These are phyloP conservation scores for Ensete glaucum DNA, from an alignment of 176 grass and related monocot species.

Conservation along the genomic window DNA sequence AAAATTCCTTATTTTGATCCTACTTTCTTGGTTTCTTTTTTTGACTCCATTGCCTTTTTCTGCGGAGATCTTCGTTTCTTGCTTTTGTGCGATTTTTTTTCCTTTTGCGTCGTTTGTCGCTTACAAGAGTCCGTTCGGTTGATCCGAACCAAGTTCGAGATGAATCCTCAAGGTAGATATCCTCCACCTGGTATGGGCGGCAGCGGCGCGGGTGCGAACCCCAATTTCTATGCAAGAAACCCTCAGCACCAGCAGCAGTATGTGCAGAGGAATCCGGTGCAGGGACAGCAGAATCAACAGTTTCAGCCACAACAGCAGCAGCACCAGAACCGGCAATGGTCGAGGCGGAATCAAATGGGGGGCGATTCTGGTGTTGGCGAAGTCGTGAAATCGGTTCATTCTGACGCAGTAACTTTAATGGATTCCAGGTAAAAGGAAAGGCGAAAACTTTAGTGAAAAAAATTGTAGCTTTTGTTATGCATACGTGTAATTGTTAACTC, in stretches of 20 bases:
- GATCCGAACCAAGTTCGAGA: background rate
- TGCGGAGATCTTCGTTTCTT: no score
- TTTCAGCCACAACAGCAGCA: constrained; percentile 29
- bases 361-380: constrained; percentile 25
- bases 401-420: constrained; percentile 12
- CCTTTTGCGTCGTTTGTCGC: no score
- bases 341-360: constrained; percentile 50
- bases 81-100: no score
- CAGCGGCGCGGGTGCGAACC: constrained; percentile 40
- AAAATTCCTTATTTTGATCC: no score
- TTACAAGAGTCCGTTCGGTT: background rate
- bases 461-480: no score
- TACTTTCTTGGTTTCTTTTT: no score
- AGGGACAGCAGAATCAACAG: no score
- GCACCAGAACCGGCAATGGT: constrained; percentile 54
- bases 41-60: no score
- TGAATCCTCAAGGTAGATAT: constrained; percentile 76
- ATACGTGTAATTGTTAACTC: no score
- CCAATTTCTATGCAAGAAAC: constrained; percentile 17
- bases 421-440: constrained; percentile 42
- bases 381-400: constrained; percentile 28
- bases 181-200: constrained; percentile 55
- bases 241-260: constrained; percentile 30
- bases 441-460: no score
- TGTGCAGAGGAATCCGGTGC: no score